Conservation (phyloP, 805 yeast genomes). For the Pichia exigua region DNA sequence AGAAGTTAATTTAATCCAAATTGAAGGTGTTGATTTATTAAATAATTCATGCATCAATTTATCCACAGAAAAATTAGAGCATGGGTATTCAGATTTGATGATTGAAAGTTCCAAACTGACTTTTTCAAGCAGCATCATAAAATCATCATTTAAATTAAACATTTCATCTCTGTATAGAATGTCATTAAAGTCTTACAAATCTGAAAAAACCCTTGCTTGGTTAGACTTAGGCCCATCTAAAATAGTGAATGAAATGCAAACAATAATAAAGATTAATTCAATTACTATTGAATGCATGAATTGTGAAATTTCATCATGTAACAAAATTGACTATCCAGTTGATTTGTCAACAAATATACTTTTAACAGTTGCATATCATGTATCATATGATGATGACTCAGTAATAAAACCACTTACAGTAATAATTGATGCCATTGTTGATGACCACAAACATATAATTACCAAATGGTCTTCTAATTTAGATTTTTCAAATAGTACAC, state of each 20-base stretch:
- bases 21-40: constrained; percentile 12
- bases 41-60: constrained; percentile 1
- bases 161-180: constrained; percentile 23
- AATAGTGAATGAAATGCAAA: constrained; percentile 9
- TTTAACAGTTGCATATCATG: constrained; percentile 21
- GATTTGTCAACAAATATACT: constrained; percentile 12
- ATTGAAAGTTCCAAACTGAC: neutral
- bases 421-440: constrained; percentile 16
- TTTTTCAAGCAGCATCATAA: constrained; percentile 3
- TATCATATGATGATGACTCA: constrained; percentile 22
- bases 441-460: constrained; percentile 14
- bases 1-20: constrained; percentile 6
- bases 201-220: constrained; percentile 23
- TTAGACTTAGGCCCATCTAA: constrained; percentile 19
- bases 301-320: constrained; percentile 19
- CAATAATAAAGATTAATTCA: constrained; percentile 11
- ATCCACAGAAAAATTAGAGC: neutral
- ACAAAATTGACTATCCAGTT: constrained; percentile 27
- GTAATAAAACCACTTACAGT: constrained; percentile 23
- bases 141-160: neutral
- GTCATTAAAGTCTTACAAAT: constrained; percentile 20
- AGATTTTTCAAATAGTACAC: constrained; percentile 18
- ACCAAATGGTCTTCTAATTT: constrained; percentile 34
- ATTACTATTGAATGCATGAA: constrained; percentile 16
- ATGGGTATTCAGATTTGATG: neutral